Evolutionary conservation across 306 rosid genomes (phyloP).

Genomic region (Trifolium repens): DNA sequence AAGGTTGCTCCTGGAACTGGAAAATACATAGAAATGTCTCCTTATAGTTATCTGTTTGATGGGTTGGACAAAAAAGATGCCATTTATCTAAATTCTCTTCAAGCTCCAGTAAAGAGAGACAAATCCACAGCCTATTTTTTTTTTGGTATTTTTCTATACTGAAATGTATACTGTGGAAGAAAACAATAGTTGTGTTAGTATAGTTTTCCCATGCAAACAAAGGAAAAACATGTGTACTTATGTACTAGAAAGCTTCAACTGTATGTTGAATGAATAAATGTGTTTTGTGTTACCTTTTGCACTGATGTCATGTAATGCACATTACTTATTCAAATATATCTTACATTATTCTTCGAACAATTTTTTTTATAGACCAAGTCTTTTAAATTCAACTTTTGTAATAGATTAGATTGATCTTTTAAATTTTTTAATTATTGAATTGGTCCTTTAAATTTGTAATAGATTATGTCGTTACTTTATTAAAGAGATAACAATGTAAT

Average conservation of each 20-base stretch:
- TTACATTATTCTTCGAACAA: no score
- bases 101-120: constrained; percentile 70
- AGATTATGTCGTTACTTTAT: no score
- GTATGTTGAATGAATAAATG: neutral
- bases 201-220: constrained; percentile 2
- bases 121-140: constrained; percentile 42
- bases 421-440: no score
- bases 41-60: constrained; percentile 66
- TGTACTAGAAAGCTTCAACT: neutral
- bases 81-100: constrained; percentile 64
- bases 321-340: constrained; percentile 2
- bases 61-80: constrained; percentile 74
- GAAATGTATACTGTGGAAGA: no score
- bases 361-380: no score
- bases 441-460: no score
- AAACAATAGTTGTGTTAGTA: neutral
- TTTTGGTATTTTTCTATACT: neutral
- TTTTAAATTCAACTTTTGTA: no score
- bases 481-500: no score
- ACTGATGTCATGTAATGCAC: constrained; percentile 7
- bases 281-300: neutral
- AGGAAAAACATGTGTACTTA: constrained; percentile 5
- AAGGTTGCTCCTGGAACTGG: constrained; percentile 78
- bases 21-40: constrained; percentile 70
- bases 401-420: no score